Conservation (phyloP, 768 basidiomycete genomes). For the Lactifluus echinatus region DNA sequence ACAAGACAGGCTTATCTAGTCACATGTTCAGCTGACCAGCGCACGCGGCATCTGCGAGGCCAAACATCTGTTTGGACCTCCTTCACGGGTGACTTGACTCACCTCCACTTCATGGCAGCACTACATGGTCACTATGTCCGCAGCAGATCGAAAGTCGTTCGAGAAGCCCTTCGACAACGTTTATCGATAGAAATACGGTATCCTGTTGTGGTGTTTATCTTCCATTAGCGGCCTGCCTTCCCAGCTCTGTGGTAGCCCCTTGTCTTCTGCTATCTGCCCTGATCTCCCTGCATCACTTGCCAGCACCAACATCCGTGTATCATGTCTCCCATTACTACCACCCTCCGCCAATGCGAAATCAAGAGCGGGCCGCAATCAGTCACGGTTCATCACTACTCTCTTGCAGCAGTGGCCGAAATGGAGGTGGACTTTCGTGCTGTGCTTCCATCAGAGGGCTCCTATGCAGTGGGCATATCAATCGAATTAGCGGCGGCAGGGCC, state of each 20-base stretch:
- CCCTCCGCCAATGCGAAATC: not conserved
- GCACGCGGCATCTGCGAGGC: too few relatives aligned
- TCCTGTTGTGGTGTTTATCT: not conserved
- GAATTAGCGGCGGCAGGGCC: not conserved
- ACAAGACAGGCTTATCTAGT: too few relatives aligned
- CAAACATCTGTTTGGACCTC: too few relatives aligned
- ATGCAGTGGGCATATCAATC: not conserved
- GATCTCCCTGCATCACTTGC: not conserved
- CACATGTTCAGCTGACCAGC: too few relatives aligned
- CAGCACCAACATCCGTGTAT: not conserved
- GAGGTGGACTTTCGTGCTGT: not conserved
- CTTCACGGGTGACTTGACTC: not conserved
- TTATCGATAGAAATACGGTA: not conserved
- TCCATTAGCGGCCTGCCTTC: not conserved
- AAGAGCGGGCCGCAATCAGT: not conserved
- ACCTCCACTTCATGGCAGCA: not conserved
- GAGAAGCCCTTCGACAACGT: not conserved
- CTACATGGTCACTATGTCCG: not conserved
- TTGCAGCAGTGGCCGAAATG: not conserved
- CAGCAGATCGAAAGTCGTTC: not conserved
- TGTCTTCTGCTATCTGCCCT: not conserved
- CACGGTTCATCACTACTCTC: not conserved
- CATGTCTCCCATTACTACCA: not conserved
- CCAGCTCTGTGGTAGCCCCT: not conserved
- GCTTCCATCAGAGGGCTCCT: not conserved